A percentile compares a stretch with the other conserved stretches of the same genome.
phyloP scores from a whole-genome alignment of 306 rosid species.

The Citrullus colocynthis region DNA sequence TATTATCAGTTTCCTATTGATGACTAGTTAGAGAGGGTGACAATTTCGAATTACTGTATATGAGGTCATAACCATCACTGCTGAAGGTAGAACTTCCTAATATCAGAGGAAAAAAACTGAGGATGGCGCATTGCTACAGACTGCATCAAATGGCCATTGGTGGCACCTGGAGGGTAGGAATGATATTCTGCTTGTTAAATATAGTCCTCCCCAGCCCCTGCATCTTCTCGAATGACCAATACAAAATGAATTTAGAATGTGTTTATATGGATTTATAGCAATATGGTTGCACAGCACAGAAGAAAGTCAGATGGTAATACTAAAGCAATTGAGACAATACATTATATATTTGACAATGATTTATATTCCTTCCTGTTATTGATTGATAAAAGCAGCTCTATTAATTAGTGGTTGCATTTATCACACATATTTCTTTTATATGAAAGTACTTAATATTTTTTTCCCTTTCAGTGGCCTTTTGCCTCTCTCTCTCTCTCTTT shows the following conservation, averaged over 20 bases:
- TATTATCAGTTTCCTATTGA: constrained; percentile 1
- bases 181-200: not conserved
- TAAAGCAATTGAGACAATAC: not conserved
- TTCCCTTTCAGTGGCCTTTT: not conserved
- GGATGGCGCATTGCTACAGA: not conserved
- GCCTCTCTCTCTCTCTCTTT: not conserved
- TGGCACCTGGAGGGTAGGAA: not conserved
- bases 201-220: constrained; percentile 10
- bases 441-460: not conserved
- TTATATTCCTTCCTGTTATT: not conserved
- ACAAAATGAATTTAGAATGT: constrained; percentile 1
- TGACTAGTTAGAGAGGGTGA: constrained; percentile 1
- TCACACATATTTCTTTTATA: not conserved
- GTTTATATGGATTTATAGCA: not conserved
- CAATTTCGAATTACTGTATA: not conserved
- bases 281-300: constrained; percentile 2
- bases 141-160: not conserved
- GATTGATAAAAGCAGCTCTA: not conserved
- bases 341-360: not conserved
- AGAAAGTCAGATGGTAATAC: constrained; percentile 1
- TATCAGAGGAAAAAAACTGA: not conserved
- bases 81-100: constrained; percentile 1
- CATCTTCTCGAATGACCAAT: not conserved
- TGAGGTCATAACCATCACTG: constrained; percentile 2
- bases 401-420: not conserved